Conservation (phyloP, 2,329 filamentous ascomycete species). For the Tolypocladium nubicola region DNA sequence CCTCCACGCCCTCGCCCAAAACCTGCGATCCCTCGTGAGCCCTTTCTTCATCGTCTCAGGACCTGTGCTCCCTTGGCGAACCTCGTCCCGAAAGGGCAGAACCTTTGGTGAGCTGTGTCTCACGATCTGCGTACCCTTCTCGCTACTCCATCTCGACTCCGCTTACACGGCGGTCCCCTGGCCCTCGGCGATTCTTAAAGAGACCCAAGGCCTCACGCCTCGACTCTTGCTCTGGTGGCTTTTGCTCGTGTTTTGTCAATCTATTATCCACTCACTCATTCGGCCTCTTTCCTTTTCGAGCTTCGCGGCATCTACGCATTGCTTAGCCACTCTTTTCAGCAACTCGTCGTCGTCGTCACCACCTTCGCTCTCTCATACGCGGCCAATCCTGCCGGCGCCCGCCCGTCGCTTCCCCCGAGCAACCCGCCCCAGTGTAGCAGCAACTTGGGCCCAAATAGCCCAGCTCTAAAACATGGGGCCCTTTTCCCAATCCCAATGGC, state of each 20-base stretch:
- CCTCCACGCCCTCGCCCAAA: conserved; percentile 19
- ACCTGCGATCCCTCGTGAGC: conserved; percentile 8
- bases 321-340: conserved; percentile 1
- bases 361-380: background rate
- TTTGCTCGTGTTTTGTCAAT: background rate
- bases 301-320: background rate
- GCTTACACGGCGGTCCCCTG: conserved; percentile 9
- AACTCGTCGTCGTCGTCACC: background rate
- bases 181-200: conserved; percentile 3
- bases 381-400: background rate
- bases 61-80: conserved; percentile 19
- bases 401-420: background rate
- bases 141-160: conserved; percentile 13
- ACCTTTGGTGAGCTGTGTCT: conserved; percentile 20
- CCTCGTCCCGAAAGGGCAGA: conserved; percentile 22
- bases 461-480: conserved; percentile 17
- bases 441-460: background rate
- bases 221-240: background rate
- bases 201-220: conserved; percentile 5
- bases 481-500: conserved; percentile 24
- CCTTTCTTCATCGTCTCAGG: conserved; percentile 12
- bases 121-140: conserved; percentile 19
- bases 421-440: background rate
- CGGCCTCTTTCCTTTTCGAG: background rate
- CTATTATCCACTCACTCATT: conserved; percentile 1